These are phyloP conservation scores for Ailanthus altissimus DNA, from an alignment of 345 rosid species.

Conservation along the genomic window DNA sequence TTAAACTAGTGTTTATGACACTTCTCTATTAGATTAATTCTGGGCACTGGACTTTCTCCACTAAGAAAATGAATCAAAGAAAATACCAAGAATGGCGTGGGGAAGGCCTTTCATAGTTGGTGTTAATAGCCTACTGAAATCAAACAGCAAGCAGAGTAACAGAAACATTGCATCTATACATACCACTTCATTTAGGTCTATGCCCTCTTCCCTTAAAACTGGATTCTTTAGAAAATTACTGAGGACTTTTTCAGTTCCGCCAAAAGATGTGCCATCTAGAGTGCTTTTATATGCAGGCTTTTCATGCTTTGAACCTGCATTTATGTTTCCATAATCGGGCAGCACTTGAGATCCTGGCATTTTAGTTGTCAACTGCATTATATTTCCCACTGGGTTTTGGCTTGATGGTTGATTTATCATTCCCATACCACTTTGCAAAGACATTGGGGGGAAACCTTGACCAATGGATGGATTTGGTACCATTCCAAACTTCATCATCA, in stretches of 20 bases:
- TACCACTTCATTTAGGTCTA: conserved; percentile 50
- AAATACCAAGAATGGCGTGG: conserved; percentile 3
- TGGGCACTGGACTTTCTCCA: too few species aligned
- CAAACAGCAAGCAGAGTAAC: background rate
- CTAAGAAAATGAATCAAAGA: background rate
- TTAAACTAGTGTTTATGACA: background rate
- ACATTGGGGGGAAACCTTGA: conserved; percentile 43
- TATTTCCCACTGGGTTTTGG: conserved; percentile 44
- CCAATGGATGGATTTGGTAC: conserved; percentile 36
- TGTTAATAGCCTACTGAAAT: background rate
- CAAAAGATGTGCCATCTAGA: conserved; percentile 42
- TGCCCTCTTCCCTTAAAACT: conserved; percentile 50
- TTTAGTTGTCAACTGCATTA: conserved; percentile 40
- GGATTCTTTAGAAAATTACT: conserved; percentile 68
- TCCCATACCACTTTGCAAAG: conserved; percentile 45
- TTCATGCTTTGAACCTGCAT: conserved; percentile 30
- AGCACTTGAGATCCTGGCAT: conserved; percentile 38
- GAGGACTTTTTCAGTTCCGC: conserved; percentile 79
- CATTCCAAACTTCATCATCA: conserved; percentile 72
- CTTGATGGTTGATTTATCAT: conserved; percentile 35
- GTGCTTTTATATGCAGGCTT: conserved; percentile 24
- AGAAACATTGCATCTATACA: conserved; percentile 6
- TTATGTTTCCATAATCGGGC: conserved; percentile 33
- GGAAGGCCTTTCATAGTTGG: background rate
- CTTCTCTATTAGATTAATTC: too few species aligned